Base-by-base conservation (phyloP, 495 filamentous ascomycete species). In the Entonaema liquescens region DNA sequence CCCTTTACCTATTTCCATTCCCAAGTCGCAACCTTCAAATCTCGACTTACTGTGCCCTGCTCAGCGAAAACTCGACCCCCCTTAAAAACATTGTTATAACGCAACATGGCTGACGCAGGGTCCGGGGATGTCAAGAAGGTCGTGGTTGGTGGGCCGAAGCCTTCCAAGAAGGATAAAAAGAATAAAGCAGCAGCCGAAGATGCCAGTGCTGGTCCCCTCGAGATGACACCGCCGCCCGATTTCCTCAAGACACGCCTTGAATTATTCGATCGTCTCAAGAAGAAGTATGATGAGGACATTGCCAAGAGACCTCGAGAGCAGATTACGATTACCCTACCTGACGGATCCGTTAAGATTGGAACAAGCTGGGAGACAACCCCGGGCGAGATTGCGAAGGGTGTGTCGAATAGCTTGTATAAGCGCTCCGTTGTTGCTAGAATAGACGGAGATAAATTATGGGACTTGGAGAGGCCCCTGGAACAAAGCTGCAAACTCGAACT, bases 401-500 rank as follows among this genome's bases (percentile, higher is more conserved):
- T 93, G 59, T 89, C 86, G 71, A 93, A 93, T 79, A 88, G 84
- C 55, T 78, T 93, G 62, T 86, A 86, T 71, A 89, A 93, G 76
- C 89, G 90, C 72, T 89, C 89, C 56, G 91, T 98, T 19, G 89
- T 98, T 72, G 88, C 94, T 5, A 90, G 89, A 75, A 84, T 99
- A 56, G 90, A 98, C 73, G 91, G 88, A 3, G 82, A 87, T 60
- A 72, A 74, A 58, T 82, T 98, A 23, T 99, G 95, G 95, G 95
- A 99, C 83, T 79, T 99, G 35, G 91, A 93, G 65, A 86, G 95
- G 60, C 95, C 96, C 5, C 82, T 99, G 42, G 96, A 98, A 80
- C 83, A 84, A 74, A 89, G 85, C 76, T 94, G 91, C 81, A 89
- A 85, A 52, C 85, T 99, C 12, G 89, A 91, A 65, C 85, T 97